phyloP scores from a whole-genome alignment of 305 asterid species.

The Fraxinus dipetala region DNA sequence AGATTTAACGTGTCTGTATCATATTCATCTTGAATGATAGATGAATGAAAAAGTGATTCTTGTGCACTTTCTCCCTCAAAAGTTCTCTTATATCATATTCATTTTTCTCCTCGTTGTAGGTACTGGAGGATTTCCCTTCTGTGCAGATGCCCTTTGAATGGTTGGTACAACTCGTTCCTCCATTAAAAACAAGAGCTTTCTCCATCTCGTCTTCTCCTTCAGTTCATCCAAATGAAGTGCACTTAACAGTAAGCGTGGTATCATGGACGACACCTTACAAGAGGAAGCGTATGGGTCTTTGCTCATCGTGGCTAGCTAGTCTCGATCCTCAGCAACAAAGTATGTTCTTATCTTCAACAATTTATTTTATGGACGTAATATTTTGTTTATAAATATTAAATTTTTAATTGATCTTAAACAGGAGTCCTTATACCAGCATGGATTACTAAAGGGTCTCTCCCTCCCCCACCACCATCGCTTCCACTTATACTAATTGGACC shows the following conservation, averaged over 20 bases:
- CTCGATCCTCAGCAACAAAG: slow-evolving; percentile 69
- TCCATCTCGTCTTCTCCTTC: slow-evolving; percentile 77
- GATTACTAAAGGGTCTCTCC: slow-evolving; percentile 77
- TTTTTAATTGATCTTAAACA: slow-evolving; percentile 32
- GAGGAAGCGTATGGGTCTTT: slow-evolving; percentile 77
- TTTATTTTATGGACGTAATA: not conserved
- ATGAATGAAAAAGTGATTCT: not conserved
- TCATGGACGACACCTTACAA: slow-evolving; percentile 89
- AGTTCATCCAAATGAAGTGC: slow-evolving; percentile 83
- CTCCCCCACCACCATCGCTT: slow-evolving; percentile 71
- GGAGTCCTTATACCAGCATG: slow-evolving; percentile 69
- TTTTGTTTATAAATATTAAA: not conserved
- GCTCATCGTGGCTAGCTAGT: slow-evolving; percentile 90
- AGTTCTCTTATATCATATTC: not conserved
- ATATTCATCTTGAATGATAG: slow-evolving; percentile 4
- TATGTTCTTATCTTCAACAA: slow-evolving; percentile 20
- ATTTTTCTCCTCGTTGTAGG: slow-evolving; percentile 38
- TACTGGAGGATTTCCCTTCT: slow-evolving; percentile 85
- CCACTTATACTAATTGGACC: slow-evolving; percentile 89
- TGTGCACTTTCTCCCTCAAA: not conserved
- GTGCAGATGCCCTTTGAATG: slow-evolving; percentile 90
- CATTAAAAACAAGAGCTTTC: slow-evolving; percentile 74
- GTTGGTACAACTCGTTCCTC: slow-evolving; percentile 90
- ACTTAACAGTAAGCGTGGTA: slow-evolving; percentile 72
- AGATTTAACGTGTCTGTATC: not conserved